A percentile compares a stretch with the other conserved stretches of the same genome.
Evolutionary conservation across 2,329 filamentous ascomycete genomes (phyloP).

Genomic region (Coniochaeta sp.): DNA sequence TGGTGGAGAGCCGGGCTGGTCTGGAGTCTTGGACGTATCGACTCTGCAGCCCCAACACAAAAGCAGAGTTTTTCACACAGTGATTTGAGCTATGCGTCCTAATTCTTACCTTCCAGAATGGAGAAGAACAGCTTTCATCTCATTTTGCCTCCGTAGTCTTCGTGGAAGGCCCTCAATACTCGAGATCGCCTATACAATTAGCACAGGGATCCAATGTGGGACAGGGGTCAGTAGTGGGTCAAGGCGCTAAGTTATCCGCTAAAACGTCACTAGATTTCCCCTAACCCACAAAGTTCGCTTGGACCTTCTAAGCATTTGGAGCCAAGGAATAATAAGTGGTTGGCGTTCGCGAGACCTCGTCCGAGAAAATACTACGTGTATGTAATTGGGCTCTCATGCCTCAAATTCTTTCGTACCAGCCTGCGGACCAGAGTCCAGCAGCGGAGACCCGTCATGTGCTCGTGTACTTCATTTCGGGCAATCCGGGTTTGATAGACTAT

Average conservation of each 20-base stretch:
- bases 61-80: too few species aligned
- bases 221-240: background rate
- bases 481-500: constrained; percentile 68
- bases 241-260: background rate
- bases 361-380: background rate
- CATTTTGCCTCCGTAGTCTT: too few species aligned
- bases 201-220: background rate
- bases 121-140: too few species aligned
- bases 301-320: background rate
- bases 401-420: background rate
- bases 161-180: too few species aligned
- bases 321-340: too few species aligned
- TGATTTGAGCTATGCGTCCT: too few species aligned
- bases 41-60: too few species aligned
- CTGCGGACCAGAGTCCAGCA: background rate
- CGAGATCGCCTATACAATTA: background rate
- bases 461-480: constrained; percentile 68
- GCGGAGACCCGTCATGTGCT: constrained; percentile 25
- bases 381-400: background rate
- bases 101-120: too few species aligned
- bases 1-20: background rate
- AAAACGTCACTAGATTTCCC: background rate
- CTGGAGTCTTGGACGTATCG: background rate
- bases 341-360: too few species aligned
- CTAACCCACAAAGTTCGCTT: background rate